Conservation (phyloP, 1,139 yeast genomes). For the Taphrina populina region DNA sequence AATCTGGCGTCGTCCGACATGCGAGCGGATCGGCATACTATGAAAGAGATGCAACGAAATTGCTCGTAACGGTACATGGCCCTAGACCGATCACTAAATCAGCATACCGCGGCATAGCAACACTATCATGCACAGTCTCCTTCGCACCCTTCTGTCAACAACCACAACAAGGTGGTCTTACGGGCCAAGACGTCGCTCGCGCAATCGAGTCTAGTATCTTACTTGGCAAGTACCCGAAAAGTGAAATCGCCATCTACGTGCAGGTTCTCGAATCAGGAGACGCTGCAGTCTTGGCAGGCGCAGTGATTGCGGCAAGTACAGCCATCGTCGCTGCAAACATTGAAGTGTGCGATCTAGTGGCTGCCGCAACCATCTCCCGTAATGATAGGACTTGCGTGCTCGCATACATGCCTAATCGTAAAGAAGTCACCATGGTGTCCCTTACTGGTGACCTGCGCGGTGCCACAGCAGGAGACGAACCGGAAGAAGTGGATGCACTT, state of each 20-base stretch:
- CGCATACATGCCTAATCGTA: conserved; percentile 3
- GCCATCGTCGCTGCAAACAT: conserved; percentile 27
- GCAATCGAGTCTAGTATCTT: conserved; percentile 21
- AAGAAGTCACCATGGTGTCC: neutral
- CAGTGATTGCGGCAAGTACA: conserved; percentile 1
- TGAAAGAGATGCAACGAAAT: conserved; percentile 8
- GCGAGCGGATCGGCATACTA: conserved; percentile 18
- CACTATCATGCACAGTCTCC: neutral
- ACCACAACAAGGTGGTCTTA: neutral
- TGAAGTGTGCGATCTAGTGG: conserved; percentile 9
- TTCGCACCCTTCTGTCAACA: neutral
- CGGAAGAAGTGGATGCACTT: neutral
- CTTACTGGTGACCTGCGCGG: neutral
- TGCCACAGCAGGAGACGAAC: neutral
- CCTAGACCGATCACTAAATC: conserved; percentile 9
- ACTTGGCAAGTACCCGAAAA: conserved; percentile 26
- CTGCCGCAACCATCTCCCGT: conserved; percentile 7
- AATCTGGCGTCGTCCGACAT: neutral
- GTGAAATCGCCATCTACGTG: conserved; percentile 27
- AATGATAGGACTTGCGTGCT: neutral
- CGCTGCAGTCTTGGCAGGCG: conserved; percentile 9
- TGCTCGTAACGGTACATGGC: conserved; percentile 13
- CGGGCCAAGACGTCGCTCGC: neutral
- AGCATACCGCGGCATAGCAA: neutral
- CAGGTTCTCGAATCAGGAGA: conserved; percentile 5